Percentiles rank a stretch among this genome's conserved stretches.
phyloP scores from a whole-genome alignment of 768 basidiomycete genomes.

The Mycena latifolia region DNA sequence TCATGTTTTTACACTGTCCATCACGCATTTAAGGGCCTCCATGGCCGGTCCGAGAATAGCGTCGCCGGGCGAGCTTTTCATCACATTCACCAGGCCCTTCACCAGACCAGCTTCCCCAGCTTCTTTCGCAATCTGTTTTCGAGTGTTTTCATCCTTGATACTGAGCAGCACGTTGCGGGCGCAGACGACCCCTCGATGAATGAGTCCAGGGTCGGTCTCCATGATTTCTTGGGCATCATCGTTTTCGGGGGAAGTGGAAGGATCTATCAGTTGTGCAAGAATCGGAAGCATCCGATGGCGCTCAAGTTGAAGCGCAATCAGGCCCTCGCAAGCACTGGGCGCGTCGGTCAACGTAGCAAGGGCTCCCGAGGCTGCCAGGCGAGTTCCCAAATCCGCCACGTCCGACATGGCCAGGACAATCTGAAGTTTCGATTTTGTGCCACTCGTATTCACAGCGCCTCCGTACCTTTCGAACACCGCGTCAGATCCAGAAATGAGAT shows the following conservation, averaged over 20 bases:
- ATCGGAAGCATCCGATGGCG: slow-evolving; percentile 73
- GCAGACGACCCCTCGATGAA: slow-evolving; percentile 86
- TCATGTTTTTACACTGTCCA: slow-evolving; percentile 30
- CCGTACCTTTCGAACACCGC: slow-evolving; percentile 81
- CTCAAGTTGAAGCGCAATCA: slow-evolving; percentile 77
- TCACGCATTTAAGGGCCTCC: slow-evolving; percentile 60
- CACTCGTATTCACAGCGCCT: slow-evolving; percentile 52
- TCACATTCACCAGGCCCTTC: slow-evolving; percentile 61
- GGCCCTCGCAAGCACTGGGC: slow-evolving; percentile 66
- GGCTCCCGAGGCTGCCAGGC: slow-evolving; percentile 92
- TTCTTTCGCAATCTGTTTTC: slow-evolving; percentile 61
- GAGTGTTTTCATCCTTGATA: slow-evolving; percentile 52
- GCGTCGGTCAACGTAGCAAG: slow-evolving; percentile 83
- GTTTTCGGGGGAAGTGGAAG: slow-evolving; percentile 51
- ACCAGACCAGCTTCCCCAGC: slow-evolving; percentile 67
- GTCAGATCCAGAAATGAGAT: slow-evolving; percentile 85
- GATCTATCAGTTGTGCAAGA: slow-evolving; percentile 77
- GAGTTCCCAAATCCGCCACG: slow-evolving; percentile 86
- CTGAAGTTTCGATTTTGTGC: slow-evolving; percentile 76
- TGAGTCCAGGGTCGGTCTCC: slow-evolving; percentile 67
- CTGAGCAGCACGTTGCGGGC: slow-evolving; percentile 70
- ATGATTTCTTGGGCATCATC: slow-evolving; percentile 52
- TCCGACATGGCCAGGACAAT: slow-evolving; percentile 88
- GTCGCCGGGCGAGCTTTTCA: slow-evolving; percentile 57
- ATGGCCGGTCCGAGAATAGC: slow-evolving; percentile 61